Evolutionary conservation across 2,329 filamentous ascomycete species (phyloP), one percentile per base, ranked within the genome.

Genomic region (Penicillium sp.): DNA sequence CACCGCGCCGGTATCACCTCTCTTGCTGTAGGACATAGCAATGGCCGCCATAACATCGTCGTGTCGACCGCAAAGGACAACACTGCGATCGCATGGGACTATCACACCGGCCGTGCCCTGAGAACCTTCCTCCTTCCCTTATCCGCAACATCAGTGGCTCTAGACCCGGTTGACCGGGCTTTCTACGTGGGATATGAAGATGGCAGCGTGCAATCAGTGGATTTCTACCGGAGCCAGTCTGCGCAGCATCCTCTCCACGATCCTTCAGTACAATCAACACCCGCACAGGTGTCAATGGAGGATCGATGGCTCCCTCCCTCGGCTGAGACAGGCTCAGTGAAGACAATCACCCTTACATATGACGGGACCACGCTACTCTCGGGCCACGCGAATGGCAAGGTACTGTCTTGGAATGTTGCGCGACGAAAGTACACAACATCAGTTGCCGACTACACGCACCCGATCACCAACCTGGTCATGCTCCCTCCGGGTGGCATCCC

Each of bases 31-130:
- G 87, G 89, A 19, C 86, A 90, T 68, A 88, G 88, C 69, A 79
- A 82, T 58, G 87, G 85, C 70, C 84, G 87, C 66, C 88, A 88
- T 57, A 93, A 90, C 72, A 86, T 97, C 59, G 92, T 89, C 58
- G 83, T 97, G 21, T 95, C 93, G 3, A 85, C 87, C 7, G 91
- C 91, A 63, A 87, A 85, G 66, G 94, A 97, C 76, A 92, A 90
- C 75, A 94, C 91, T 8, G 91, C 91, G 65, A 87, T 96, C 67
- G 81, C 96, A 59, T 99, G 94, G 94, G 92, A 97, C 75, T 95
- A 95, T 71, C 85, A 87, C 60, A 90, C 86, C 0, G 91, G 91
- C 39, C 84, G 85, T 59, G 80, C 88, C 11, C 78, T 97, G 56
- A 86, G 92, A 43, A 97, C 92, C 4, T 86, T 95, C 62, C 81